A percentile compares a stretch with the other conserved stretches of the same genome.
Conservation (phyloP, 805 yeast species). For the Candida germanica region DNA sequence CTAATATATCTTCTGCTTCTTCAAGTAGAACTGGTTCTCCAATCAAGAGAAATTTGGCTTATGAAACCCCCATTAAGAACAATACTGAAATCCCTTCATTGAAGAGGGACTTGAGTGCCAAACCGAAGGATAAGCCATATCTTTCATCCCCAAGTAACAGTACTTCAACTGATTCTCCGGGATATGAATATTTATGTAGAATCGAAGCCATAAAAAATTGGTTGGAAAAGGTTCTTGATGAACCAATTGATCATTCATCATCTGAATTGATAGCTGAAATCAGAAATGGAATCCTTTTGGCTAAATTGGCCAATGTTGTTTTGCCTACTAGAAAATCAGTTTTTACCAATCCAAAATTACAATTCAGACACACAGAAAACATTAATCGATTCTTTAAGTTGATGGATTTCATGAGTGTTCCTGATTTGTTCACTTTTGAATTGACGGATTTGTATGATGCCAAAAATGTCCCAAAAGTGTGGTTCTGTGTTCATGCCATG, state of each 20-base stretch:
- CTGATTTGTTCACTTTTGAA: conserved; percentile 86
- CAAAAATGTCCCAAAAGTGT: conserved; percentile 89
- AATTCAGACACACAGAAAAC: conserved; percentile 90
- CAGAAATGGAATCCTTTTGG: conserved; percentile 82
- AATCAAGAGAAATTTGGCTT: conserved; percentile 11
- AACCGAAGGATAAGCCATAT: conserved; percentile 14
- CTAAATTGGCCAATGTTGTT: conserved; percentile 70
- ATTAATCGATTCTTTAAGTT: conserved; percentile 79
- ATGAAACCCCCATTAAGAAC: conserved; percentile 9
- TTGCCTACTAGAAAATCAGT: conserved; percentile 59
- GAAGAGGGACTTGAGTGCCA: conserved; percentile 4
- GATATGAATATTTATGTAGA: conserved; percentile 76
- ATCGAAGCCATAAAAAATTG: conserved; percentile 78
- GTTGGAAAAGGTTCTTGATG: conserved; percentile 64
- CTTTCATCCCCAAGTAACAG: conserved; percentile 29
- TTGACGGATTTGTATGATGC: conserved; percentile 89
- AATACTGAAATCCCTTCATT: conserved; percentile 10
- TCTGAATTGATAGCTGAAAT: conserved; percentile 61
- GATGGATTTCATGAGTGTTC: conserved; percentile 67
- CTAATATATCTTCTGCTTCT: conserved; percentile 14
- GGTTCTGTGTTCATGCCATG: conserved; percentile 88
- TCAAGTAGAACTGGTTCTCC: conserved; percentile 19
- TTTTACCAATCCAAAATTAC: conserved; percentile 55
- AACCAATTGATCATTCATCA: conserved; percentile 52
- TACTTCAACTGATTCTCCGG: conserved; percentile 31